Percentiles rank a stretch among this genome's conserved stretches.
These are phyloP conservation scores for Alternaria infectoria DNA, from an alignment of 2,329 filamentous ascomycete species.

Conservation along the genomic window DNA sequence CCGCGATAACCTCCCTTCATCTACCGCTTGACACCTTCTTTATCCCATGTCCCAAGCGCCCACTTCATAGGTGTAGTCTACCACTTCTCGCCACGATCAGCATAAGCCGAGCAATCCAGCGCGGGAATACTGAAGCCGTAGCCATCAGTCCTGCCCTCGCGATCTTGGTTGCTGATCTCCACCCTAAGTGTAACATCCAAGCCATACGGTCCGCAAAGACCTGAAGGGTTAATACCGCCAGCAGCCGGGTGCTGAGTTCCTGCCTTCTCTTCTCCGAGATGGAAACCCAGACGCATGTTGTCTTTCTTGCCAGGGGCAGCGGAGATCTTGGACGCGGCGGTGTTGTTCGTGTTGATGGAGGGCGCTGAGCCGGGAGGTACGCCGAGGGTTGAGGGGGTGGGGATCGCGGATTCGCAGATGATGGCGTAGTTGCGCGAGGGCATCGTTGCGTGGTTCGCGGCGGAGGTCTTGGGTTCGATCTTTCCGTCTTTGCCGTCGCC, in stretches of 20 bases:
- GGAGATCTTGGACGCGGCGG: constrained; percentile 33
- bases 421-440: constrained; percentile 70
- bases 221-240: constrained; percentile 48
- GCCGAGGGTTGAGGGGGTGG: constrained; percentile 23
- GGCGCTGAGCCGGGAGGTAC: constrained; percentile 27
- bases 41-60: too few species aligned
- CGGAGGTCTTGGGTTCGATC: constrained; percentile 64
- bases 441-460: constrained; percentile 86
- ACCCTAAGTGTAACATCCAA: constrained; percentile 57
- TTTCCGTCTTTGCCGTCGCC: constrained; percentile 34
- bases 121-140: constrained; percentile 59
- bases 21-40: neutral
- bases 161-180: constrained; percentile 54
- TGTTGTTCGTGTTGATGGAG: constrained; percentile 32
- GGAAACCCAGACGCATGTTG: constrained; percentile 69
- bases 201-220: constrained; percentile 53
- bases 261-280: constrained; percentile 76
- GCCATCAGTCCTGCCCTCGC: constrained; percentile 55
- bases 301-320: constrained; percentile 56
- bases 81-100: constrained; percentile 21
- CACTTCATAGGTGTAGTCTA: neutral
- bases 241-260: constrained; percentile 81
- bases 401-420: constrained; percentile 60
- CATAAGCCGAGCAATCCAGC: constrained; percentile 32
- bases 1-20: neutral